phyloP scores from a whole-genome alignment of 441 rosid genomes.

The Brassica balearica region DNA sequence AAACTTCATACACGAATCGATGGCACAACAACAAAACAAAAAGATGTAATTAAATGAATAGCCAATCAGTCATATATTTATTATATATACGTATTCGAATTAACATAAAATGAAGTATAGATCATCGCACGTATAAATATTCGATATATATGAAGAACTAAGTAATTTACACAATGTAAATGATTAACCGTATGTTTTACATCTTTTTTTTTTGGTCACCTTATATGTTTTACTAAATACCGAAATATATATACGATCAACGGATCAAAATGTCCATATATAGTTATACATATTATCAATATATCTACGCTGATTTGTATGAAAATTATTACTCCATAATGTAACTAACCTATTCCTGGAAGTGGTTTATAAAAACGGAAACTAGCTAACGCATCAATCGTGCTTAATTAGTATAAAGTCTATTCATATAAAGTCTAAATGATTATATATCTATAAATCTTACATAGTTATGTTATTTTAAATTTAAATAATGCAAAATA shows the following conservation, averaged over 20 bases:
- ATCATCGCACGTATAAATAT: neutral
- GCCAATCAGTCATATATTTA: neutral
- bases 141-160: neutral
- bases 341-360: neutral
- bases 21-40: constrained; percentile 3
- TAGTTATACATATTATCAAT: neutral
- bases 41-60: neutral
- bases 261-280: neutral
- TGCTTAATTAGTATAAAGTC: neutral
- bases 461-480: neutral
- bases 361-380: neutral
- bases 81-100: neutral
- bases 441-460: neutral
- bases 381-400: neutral
- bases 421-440: neutral
- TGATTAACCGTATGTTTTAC: neutral
- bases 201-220: neutral
- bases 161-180: neutral
- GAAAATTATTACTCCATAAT: neutral
- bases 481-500: neutral
- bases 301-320: neutral
- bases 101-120: neutral
- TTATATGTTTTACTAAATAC: neutral
- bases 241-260: neutral
- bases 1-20: constrained; percentile 3